A percentile compares a stretch with the other conserved stretches of the same genome.
phyloP scores from a whole-genome alignment of 352 stramenopile species.

The Phytophthora ramorum region DNA sequence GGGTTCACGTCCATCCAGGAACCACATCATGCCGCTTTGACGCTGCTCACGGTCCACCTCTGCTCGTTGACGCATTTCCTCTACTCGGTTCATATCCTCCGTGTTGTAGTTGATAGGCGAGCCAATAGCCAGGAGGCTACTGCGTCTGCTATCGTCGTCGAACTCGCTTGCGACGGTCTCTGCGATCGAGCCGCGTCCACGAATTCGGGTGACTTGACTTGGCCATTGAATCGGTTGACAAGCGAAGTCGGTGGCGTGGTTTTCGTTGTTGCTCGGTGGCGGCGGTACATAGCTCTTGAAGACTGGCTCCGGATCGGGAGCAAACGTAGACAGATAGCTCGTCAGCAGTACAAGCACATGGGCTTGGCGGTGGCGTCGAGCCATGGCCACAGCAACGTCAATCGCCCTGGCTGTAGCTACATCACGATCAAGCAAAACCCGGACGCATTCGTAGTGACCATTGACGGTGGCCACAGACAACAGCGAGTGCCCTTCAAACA shows the following conservation, averaged over 20 bases:
- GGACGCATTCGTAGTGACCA: conserved; percentile 78
- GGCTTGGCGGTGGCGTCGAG: conserved; percentile 59
- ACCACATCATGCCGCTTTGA: conserved; percentile 44
- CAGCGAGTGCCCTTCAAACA: conserved; percentile 68
- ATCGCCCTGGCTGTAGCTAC: conserved; percentile 36
- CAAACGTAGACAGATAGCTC: conserved; percentile 67
- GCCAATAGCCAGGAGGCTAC: conserved; percentile 25
- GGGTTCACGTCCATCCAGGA: conserved; percentile 47
- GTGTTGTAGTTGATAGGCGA: conserved; percentile 39
- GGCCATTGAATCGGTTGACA: conserved; percentile 19
- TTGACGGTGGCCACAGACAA: conserved; percentile 69
- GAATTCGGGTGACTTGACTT: conserved; percentile 10
- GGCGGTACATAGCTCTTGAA: conserved; percentile 17
- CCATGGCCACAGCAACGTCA: conserved; percentile 59
- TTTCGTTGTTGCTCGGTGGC: conserved; percentile 6
- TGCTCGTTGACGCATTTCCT: conserved; percentile 33
- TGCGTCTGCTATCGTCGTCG: conserved; percentile 40
- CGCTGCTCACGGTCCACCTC: conserved; percentile 46
- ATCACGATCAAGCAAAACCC: conserved; percentile 51
- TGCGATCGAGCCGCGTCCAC: conserved; percentile 38
- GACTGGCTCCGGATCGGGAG: conserved; percentile 31
- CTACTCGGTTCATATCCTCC: conserved; percentile 18
- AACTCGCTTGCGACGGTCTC: conserved; percentile 48
- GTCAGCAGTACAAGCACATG: conserved; percentile 78
- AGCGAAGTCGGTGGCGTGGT: neutral